Percentiles rank a stretch among this genome's conserved stretches.
Evolutionary conservation across 225 moss, liverwort and hornwort genomes (phyloP).

Genomic region (Anthoceros angustus): DNA sequence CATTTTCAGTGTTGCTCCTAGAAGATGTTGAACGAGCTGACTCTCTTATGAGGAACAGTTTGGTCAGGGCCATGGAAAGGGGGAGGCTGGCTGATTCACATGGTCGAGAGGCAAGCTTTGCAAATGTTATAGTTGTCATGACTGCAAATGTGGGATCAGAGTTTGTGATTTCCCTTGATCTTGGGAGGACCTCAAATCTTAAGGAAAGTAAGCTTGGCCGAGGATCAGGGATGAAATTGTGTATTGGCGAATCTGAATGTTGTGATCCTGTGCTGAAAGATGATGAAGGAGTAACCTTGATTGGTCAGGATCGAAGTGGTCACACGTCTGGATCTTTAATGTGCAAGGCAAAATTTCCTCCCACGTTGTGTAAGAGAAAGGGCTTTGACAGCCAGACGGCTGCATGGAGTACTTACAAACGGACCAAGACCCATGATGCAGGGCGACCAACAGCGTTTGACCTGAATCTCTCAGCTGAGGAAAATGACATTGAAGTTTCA

Average conservation of each 20-base stretch:
- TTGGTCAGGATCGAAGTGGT: neutral
- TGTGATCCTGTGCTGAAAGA: neutral
- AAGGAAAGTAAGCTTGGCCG: slow-evolving; percentile 28
- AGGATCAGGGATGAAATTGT: slow-evolving; percentile 7
- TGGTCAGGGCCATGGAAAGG: slow-evolving; percentile 56
- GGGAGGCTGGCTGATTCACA: slow-evolving; percentile 51
- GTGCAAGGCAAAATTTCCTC: neutral
- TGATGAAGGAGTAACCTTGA: neutral
- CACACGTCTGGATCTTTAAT: neutral
- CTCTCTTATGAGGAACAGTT: slow-evolving; percentile 13
- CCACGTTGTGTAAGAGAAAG: neutral
- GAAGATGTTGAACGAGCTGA: slow-evolving; percentile 74
- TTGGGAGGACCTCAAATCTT: slow-evolving; percentile 14
- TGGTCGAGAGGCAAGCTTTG: slow-evolving; percentile 52
- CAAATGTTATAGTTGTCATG: slow-evolving; percentile 61
- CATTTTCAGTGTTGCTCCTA: slow-evolving; percentile 51
- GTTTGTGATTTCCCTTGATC: neutral
- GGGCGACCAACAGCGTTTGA: slow-evolving; percentile 38
- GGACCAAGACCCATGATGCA: slow-evolving; percentile 11
- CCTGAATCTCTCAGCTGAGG: slow-evolving; percentile 49
- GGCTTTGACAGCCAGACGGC: slow-evolving; percentile 8
- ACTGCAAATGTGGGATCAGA: slow-evolving; percentile 43
- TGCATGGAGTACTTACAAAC: slow-evolving; percentile 10
- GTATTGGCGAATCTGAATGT: neutral
- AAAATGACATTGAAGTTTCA: slow-evolving; percentile 18